phyloP scores from a whole-genome alignment of 257 asterid genomes.

The Paraleonurus japonicus region DNA sequence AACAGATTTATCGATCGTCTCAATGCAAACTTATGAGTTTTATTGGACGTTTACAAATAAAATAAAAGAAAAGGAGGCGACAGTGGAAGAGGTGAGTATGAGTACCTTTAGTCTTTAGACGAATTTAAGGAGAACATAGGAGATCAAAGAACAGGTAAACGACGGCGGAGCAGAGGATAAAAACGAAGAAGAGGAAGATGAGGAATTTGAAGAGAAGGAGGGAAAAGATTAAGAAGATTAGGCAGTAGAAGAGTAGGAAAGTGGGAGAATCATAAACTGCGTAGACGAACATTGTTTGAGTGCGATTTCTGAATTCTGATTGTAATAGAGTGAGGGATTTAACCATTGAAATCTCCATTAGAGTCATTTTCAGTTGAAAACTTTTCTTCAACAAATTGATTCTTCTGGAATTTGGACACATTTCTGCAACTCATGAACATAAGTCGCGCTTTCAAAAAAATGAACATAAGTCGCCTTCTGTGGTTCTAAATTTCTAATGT shows the following conservation, averaged over 20 bases:
- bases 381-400: background rate
- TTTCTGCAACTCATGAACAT: background rate
- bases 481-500: background rate
- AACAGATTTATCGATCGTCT: no score
- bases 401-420: slow-evolving; percentile 1
- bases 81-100: background rate
- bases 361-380: slow-evolving; percentile 18
- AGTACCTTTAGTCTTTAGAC: background rate
- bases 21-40: background rate
- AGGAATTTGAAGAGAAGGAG: slow-evolving; percentile 31
- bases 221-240: slow-evolving; percentile 28
- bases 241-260: slow-evolving; percentile 27
- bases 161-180: slow-evolving; percentile 36
- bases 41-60: background rate
- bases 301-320: background rate
- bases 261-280: slow-evolving; percentile 31
- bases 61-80: background rate
- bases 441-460: no score
- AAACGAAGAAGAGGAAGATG: slow-evolving; percentile 30
- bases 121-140: slow-evolving; percentile 23
- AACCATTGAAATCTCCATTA: background rate
- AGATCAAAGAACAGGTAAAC: slow-evolving; percentile 33
- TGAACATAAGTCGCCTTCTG: background rate
- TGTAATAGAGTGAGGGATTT: background rate
- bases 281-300: slow-evolving; percentile 19